These are phyloP conservation scores for Hevea brasiliensis DNA, from an alignment of 345 rosid species.

Conservation along the genomic window DNA sequence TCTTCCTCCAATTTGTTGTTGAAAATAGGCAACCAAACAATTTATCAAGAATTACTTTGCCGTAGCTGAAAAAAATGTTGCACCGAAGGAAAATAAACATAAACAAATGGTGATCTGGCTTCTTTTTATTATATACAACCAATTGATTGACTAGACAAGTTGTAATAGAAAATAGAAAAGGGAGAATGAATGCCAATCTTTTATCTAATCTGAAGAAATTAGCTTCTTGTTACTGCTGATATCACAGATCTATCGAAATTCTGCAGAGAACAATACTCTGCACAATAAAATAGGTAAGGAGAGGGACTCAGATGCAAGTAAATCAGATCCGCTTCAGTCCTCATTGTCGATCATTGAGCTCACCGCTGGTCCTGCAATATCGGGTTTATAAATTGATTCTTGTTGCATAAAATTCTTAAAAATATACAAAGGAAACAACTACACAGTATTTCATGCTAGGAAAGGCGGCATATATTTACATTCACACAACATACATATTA, in stretches of 20 bases:
- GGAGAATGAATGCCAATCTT: background rate
- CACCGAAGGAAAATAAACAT: background rate
- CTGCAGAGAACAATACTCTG: slow-evolving; percentile 9
- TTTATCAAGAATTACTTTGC: too few relatives aligned
- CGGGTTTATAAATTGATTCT: too few relatives aligned
- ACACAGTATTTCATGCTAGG: too few relatives aligned
- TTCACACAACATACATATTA: too few relatives aligned
- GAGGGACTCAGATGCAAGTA: background rate
- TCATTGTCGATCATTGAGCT: slow-evolving; percentile 1
- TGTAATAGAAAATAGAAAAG: background rate
- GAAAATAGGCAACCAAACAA: too few relatives aligned
- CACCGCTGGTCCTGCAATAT: slow-evolving; percentile 7
- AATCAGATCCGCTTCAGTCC: background rate
- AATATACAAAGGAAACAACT: background rate
- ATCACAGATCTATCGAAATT: slow-evolving; percentile 14
- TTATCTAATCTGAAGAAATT: slow-evolving; percentile 3
- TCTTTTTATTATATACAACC: slow-evolving; percentile 12
- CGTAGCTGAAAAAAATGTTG: too few relatives aligned
- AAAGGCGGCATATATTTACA: too few relatives aligned
- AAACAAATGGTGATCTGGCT: background rate
- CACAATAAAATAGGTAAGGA: background rate
- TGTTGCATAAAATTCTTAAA: background rate
- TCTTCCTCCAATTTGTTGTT: too few relatives aligned
- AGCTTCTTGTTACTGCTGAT: background rate
- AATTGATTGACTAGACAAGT: slow-evolving; percentile 13